Evolutionary conservation across 371 early-diverging fungal species (phyloP).

Genomic region (Coemansia sp.): DNA sequence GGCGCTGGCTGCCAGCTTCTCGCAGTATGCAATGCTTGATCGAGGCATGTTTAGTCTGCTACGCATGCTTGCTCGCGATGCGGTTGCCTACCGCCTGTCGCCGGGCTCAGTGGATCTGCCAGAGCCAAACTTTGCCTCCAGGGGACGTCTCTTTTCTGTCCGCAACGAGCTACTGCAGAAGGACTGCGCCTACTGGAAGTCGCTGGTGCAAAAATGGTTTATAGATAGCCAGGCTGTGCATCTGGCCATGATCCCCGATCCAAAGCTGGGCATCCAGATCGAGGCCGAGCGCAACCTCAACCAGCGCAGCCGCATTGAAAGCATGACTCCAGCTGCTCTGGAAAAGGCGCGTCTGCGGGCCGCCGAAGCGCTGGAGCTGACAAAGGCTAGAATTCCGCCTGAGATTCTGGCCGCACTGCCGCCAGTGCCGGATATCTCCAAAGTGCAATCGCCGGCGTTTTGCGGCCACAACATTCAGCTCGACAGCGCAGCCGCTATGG

Average conservation of each 20-base stretch:
- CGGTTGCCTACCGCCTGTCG: conserved; percentile 32
- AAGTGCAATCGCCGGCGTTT: conserved; percentile 21
- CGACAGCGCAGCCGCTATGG: background rate
- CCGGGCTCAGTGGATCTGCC: conserved; percentile 17
- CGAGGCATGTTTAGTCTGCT: conserved; percentile 13
- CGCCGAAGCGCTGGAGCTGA: conserved; percentile 30
- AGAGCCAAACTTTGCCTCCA: conserved; percentile 31
- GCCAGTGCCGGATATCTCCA: conserved; percentile 38
- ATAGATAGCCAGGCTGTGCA: conserved; percentile 33
- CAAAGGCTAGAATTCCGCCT: conserved; percentile 42
- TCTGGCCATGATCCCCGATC: conserved; percentile 41
- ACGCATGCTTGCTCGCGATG: conserved; percentile 38
- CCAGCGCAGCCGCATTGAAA: conserved; percentile 34
- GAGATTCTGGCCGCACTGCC: conserved; percentile 32
- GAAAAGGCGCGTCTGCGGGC: conserved; percentile 6
- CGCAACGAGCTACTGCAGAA: conserved; percentile 25
- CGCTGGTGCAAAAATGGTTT: conserved; percentile 41
- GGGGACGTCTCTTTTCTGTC: conserved; percentile 23
- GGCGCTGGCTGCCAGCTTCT: conserved; percentile 14
- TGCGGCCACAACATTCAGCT: conserved; percentile 20
- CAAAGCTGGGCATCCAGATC: conserved; percentile 38
- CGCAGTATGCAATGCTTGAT: conserved; percentile 22
- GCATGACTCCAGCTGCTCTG: conserved; percentile 15
- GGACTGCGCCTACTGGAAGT: conserved; percentile 29
- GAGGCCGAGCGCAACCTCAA: conserved; percentile 47